phyloP scores from a whole-genome alignment of 805 yeast species.

The Metschnikowia lunata region DNA sequence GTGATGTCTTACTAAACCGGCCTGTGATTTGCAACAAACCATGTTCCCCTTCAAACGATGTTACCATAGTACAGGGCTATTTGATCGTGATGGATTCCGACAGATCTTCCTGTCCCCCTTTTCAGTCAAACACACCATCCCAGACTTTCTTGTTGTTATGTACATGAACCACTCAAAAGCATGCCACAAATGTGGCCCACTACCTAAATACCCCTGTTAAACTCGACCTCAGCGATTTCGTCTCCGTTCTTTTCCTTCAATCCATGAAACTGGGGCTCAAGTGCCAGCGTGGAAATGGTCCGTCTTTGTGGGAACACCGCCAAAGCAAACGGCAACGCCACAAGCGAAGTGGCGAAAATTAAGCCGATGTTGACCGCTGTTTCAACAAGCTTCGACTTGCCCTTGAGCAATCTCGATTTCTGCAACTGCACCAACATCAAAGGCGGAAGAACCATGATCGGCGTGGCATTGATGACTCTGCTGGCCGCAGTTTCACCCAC shows the following conservation, averaged over 20 bases:
- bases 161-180: no score
- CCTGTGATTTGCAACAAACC: no score
- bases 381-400: conserved; percentile 61
- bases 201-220: conserved; percentile 84
- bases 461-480: conserved; percentile 93
- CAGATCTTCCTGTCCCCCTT: no score
- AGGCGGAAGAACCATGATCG: conserved; percentile 96
- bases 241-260: conserved; percentile 61
- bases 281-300: conserved; percentile 47
- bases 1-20: no score
- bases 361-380: conserved; percentile 78
- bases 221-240: conserved; percentile 58
- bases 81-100: no score
- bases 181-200: neutral
- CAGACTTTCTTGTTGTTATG: no score
- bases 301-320: conserved; percentile 94
- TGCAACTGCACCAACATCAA: conserved; percentile 76
- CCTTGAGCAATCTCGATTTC: conserved; percentile 55
- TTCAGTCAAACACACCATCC: no score
- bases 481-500: conserved; percentile 97
- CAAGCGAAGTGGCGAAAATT: conserved; percentile 79
- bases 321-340: conserved; percentile 88
- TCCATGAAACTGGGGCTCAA: conserved; percentile 63
- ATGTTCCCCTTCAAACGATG: no score
- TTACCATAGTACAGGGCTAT: no score